phyloP scores from a whole-genome alignment of 805 yeast species.

The Saturnispora diversa region DNA sequence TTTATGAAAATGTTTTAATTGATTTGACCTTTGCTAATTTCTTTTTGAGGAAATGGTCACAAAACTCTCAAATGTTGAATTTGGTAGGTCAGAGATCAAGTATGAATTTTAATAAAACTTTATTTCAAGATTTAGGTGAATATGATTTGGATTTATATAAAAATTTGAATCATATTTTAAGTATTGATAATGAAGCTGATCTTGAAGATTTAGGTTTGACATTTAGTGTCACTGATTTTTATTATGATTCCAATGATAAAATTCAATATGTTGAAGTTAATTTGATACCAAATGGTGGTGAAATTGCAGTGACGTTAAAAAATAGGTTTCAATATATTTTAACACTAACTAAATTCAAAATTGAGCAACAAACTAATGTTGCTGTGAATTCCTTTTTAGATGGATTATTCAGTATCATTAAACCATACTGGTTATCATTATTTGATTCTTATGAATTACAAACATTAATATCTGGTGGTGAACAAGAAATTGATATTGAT shows the following conservation, averaged over 20 bases:
- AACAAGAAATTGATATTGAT: conserved; percentile 55
- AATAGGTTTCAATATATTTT: conserved; percentile 71
- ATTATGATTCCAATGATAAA: conserved; percentile 23
- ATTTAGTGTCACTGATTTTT: conserved; percentile 53
- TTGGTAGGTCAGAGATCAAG: conserved; percentile 16
- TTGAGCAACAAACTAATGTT: conserved; percentile 51
- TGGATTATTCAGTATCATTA: conserved; percentile 64
- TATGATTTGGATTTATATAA: conserved; percentile 61
- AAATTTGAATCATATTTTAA: conserved; percentile 54
- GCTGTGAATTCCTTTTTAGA: conserved; percentile 57
- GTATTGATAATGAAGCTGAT: conserved; percentile 43
- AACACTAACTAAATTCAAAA: conserved; percentile 67
- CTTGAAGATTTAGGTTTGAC: conserved; percentile 52
- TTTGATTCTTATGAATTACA: conserved; percentile 82
- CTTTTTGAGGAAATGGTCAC: conserved; percentile 60
- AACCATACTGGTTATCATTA: conserved; percentile 71
- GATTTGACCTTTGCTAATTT: conserved; percentile 83
- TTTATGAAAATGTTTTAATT: conserved; percentile 73
- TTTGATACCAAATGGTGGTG: conserved; percentile 52
- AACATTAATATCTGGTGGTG: conserved; percentile 75
- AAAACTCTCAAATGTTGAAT: conserved; percentile 19
- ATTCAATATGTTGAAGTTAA: conserved; percentile 39
- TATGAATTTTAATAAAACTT: conserved; percentile 34
- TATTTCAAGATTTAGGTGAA: conserved; percentile 71
- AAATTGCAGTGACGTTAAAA: conserved; percentile 28